Evolutionary conservation across 140 eudicot genomes (phyloP).

Genomic region (Flaveria floridana): DNA sequence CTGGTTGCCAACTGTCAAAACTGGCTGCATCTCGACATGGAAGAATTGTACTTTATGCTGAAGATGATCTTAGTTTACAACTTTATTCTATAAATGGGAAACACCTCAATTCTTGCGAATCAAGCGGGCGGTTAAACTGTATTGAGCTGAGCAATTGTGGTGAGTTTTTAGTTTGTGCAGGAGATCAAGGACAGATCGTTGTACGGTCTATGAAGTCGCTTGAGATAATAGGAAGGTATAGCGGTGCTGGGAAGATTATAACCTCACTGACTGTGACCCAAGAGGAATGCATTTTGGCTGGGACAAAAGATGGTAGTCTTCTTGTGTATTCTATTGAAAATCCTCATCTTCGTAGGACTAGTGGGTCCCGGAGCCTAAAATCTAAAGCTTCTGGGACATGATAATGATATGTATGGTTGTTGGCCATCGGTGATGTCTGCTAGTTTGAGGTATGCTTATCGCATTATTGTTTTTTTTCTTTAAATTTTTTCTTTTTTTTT

Average conservation of each 20-base stretch:
- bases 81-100: constrained; percentile 82
- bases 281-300: constrained; percentile 92
- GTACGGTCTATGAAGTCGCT: constrained; percentile 87
- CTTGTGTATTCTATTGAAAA: constrained; percentile 88
- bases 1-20: constrained; percentile 72
- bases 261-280: constrained; percentile 81
- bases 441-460: constrained; percentile 30
- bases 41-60: constrained; percentile 68
- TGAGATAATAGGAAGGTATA: constrained; percentile 65
- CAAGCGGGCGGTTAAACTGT: constrained; percentile 85
- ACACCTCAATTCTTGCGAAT: constrained; percentile 69
- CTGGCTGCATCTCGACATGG: constrained; percentile 83
- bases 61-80: constrained; percentile 86
- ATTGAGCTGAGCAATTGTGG: constrained; percentile 88
- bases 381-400: constrained; percentile 45
- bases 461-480: too few relatives aligned
- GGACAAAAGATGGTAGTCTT: constrained; percentile 90
- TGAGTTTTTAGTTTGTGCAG: constrained; percentile 90
- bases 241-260: constrained; percentile 73
- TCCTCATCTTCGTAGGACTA: constrained; percentile 68
- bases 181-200: constrained; percentile 90
- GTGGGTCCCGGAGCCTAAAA: constrained; percentile 45
- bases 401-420: constrained; percentile 16
- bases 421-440: neutral
- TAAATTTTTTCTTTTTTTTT: neutral